Evolutionary conservation across 345 rosid genomes (phyloP).

Genomic region (Litchi chinensis): DNA sequence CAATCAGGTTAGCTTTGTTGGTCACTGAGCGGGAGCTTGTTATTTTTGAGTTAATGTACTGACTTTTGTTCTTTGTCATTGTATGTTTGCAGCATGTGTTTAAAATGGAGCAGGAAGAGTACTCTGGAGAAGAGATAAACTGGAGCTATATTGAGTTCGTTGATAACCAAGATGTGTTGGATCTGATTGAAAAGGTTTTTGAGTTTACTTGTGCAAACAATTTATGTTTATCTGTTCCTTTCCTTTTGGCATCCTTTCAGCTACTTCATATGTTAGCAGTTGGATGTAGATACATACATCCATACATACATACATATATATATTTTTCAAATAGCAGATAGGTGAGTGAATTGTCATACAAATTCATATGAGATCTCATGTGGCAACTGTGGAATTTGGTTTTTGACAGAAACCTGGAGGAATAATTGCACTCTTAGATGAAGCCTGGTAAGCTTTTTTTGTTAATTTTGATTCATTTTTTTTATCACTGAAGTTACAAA

Average conservation of each 20-base stretch:
- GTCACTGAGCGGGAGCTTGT: constrained; percentile 7
- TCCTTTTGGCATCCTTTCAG: background rate
- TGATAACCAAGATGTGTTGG: constrained; percentile 89
- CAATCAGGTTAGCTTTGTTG: constrained; percentile 61
- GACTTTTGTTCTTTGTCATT: constrained; percentile 12
- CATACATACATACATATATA: background rate
- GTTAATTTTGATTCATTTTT: background rate
- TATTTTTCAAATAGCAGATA: background rate
- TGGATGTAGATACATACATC: background rate
- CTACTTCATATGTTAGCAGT: background rate
- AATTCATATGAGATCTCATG: background rate
- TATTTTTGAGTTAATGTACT: background rate
- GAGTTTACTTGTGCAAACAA: background rate
- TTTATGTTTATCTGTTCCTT: background rate
- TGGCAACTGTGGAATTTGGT: background rate
- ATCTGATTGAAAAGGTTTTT: constrained; percentile 77
- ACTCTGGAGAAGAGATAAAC: constrained; percentile 76
- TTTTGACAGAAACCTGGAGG: constrained; percentile 89
- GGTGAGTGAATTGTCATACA: background rate
- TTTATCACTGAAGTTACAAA: background rate
- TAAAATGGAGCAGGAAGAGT: constrained; percentile 96
- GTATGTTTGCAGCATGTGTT: constrained; percentile 75
- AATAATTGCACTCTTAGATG: constrained; percentile 87
- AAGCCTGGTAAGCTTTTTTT: constrained; percentile 74
- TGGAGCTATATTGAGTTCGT: constrained; percentile 96